phyloP scores from a whole-genome alignment of 495 filamentous ascomycete genomes.

The Rhizodiscina lignyota region DNA sequence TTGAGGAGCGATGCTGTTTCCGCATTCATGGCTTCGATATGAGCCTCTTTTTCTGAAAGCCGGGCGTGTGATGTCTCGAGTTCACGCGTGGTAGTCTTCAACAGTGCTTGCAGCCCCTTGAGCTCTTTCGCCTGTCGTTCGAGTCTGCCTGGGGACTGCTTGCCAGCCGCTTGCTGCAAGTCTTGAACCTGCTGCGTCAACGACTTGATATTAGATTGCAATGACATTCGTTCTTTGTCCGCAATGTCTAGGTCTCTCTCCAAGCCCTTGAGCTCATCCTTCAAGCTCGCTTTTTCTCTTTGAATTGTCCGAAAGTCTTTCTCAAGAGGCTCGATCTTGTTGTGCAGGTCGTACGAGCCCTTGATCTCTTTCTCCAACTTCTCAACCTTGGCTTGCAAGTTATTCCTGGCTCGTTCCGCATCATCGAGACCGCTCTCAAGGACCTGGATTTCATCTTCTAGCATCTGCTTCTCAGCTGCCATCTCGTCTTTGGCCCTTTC shows the following conservation, averaged over 20 bases:
- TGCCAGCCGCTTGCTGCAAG: too few relatives aligned
- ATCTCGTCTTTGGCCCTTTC: slow-evolving; percentile 5
- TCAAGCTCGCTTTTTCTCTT: slow-evolving; percentile 11
- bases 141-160: too few relatives aligned
- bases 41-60: slow-evolving; percentile 8
- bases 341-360: slow-evolving; percentile 8
- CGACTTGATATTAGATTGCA: slow-evolving; percentile 15
- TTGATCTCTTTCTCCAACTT: slow-evolving; percentile 38
- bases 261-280: slow-evolving; percentile 14
- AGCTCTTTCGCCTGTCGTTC: too few relatives aligned
- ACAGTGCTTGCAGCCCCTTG: slow-evolving; percentile 7
- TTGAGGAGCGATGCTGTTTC: too few relatives aligned
- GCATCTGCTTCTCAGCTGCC: slow-evolving; percentile 13
- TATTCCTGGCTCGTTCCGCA: slow-evolving; percentile 22
- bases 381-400: slow-evolving; percentile 35
- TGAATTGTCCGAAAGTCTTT: slow-evolving; percentile 13
- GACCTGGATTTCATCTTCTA: slow-evolving; percentile 28
- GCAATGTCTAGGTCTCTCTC: slow-evolving; percentile 17
- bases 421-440: slow-evolving; percentile 25
- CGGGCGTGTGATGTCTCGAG: too few relatives aligned
- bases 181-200: too few relatives aligned
- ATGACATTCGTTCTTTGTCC: slow-evolving; percentile 11
- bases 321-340: slow-evolving; percentile 10
- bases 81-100: too few relatives aligned
- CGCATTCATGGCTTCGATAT: slow-evolving; percentile 1